Conservation (phyloP, 805 yeast species). For the Jamesozyma gamospora region DNA sequence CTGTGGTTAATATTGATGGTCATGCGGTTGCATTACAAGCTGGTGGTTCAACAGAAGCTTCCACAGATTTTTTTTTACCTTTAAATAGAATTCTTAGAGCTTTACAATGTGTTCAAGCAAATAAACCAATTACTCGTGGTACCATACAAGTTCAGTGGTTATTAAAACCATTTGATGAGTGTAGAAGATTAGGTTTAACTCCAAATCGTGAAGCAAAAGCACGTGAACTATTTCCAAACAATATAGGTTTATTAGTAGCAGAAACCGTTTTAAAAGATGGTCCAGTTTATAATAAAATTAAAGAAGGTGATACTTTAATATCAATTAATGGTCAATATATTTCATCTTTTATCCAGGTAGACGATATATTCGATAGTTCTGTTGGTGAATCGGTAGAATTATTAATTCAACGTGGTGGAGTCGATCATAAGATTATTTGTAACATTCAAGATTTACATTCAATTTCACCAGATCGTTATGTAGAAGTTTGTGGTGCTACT, state of each 20-base stretch:
- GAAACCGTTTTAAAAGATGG: slow-evolving; percentile 76
- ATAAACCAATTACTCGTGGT: slow-evolving; percentile 65
- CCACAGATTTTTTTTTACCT: slow-evolving; percentile 88
- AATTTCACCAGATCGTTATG: slow-evolving; percentile 73
- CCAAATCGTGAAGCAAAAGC: slow-evolving; percentile 62
- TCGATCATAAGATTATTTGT: slow-evolving; percentile 40
- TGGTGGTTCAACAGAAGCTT: slow-evolving; percentile 85
- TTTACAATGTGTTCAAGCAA: slow-evolving; percentile 55
- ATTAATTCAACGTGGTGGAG: slow-evolving; percentile 66
- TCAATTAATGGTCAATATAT: slow-evolving; percentile 58
- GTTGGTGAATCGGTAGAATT: slow-evolving; percentile 52
- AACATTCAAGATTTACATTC: slow-evolving; percentile 65
- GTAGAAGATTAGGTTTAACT: slow-evolving; percentile 76
- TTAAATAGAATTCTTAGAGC: slow-evolving; percentile 78
- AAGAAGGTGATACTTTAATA: slow-evolving; percentile 79
- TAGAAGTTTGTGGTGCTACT: slow-evolving; percentile 78
- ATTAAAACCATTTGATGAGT: slow-evolving; percentile 80
- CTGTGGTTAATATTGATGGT: slow-evolving; percentile 86
- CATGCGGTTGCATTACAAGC: slow-evolving; percentile 87
- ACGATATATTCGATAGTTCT: slow-evolving; percentile 64
- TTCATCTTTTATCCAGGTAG: slow-evolving; percentile 68
- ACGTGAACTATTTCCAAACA: slow-evolving; percentile 57
- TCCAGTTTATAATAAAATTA: slow-evolving; percentile 61
- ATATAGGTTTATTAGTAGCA: slow-evolving; percentile 76
- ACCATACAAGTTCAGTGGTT: slow-evolving; percentile 88